Evolutionary conservation across 345 rosid species (phyloP).

Genomic region (Aquilaria malaccensis): DNA sequence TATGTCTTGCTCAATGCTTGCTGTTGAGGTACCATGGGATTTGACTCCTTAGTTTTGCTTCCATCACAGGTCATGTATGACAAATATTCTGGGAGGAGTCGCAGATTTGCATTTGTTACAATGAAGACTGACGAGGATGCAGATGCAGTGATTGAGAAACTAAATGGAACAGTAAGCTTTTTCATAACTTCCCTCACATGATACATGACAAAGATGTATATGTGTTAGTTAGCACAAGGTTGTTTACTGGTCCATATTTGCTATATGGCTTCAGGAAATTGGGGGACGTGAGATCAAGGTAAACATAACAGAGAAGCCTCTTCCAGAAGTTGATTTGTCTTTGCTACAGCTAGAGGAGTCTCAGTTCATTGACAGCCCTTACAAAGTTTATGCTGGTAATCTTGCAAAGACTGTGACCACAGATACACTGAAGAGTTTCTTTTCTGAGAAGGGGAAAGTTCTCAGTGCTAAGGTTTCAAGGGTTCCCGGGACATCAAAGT

Average conservation of each 20-base stretch:
- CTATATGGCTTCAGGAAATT: constrained; percentile 35
- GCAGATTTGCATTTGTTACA: constrained; percentile 78
- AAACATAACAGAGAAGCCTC: constrained; percentile 76
- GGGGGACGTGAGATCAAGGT: constrained; percentile 84
- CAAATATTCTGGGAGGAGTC: constrained; percentile 70
- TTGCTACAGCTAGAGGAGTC: constrained; percentile 60
- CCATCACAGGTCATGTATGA: constrained; percentile 67
- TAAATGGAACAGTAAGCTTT: constrained; percentile 65
- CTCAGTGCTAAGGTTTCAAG: constrained; percentile 77
- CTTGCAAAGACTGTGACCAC: constrained; percentile 76
- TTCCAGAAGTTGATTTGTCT: constrained; percentile 38
- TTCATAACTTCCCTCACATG: neutral
- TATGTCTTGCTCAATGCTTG: no score
- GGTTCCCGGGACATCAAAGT: constrained; percentile 80
- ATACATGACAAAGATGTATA: neutral
- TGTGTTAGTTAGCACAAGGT: neutral
- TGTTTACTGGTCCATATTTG: constrained; percentile 2
- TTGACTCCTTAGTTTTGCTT: neutral
- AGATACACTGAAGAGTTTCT: constrained; percentile 47
- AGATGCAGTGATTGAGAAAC: constrained; percentile 63
- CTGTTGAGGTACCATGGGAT: no score
- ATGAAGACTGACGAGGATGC: constrained; percentile 90
- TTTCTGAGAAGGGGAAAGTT: constrained; percentile 73
- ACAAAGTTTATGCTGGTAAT: constrained; percentile 84
- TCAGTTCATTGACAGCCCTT: constrained; percentile 56